phyloP scores from a whole-genome alignment of 176 grass and related monocot genomes.

The Juncus effusus region DNA sequence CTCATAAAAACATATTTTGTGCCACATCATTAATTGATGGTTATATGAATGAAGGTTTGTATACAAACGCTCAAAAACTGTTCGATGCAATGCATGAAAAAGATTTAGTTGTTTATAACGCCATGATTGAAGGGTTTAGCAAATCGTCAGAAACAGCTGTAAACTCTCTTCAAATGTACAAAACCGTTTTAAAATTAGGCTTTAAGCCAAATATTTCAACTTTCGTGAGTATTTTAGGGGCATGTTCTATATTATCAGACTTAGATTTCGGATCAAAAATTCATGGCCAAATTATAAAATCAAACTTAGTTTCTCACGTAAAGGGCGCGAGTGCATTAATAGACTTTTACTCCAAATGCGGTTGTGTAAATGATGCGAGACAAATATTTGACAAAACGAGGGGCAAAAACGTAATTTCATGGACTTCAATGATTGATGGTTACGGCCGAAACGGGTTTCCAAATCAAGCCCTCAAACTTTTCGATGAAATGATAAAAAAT shows the following conservation, averaged over 20 bases:
- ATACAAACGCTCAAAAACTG: conserved; percentile 42
- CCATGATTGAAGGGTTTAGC: conserved; percentile 76
- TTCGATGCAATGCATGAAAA: conserved; percentile 42
- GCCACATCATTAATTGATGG: conserved; percentile 76
- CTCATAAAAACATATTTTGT: conserved; percentile 46
- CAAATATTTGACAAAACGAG: conserved; percentile 55
- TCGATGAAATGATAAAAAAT: conserved; percentile 38
- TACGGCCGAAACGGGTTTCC: conserved; percentile 78
- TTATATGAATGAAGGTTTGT: conserved; percentile 55
- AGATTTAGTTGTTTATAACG: conserved; percentile 64
- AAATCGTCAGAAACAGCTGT: conserved; percentile 37
- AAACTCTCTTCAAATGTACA: conserved; percentile 54
- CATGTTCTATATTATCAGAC: conserved; percentile 55
- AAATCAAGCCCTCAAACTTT: conserved; percentile 50
- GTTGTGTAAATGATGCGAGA: conserved; percentile 47
- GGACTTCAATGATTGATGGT: conserved; percentile 91
- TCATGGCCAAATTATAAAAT: conserved; percentile 66
- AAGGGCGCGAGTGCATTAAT: conserved; percentile 66
- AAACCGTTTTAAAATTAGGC: conserved; percentile 40
- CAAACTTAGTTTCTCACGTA: conserved; percentile 33
- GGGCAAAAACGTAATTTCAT: conserved; percentile 59
- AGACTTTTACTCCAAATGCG: conserved; percentile 86
- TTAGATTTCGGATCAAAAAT: conserved; percentile 63
- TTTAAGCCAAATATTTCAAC: conserved; percentile 51
- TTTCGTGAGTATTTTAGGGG: conserved; percentile 68